phyloP scores from a whole-genome alignment of 208 protist genomes.

The Crithidia acanthocephali region DNA sequence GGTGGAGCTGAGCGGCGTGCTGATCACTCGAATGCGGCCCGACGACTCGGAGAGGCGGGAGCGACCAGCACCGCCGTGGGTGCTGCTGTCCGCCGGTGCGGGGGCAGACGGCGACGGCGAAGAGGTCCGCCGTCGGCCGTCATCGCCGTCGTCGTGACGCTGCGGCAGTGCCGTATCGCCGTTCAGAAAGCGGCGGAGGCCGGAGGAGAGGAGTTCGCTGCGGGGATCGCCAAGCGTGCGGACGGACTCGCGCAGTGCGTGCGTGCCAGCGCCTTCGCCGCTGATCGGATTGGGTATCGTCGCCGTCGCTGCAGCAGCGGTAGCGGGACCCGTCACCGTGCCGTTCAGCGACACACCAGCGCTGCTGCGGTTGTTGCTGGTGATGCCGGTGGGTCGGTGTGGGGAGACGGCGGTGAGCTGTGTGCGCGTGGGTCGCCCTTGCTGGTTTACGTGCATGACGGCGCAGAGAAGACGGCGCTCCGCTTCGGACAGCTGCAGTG shows the following conservation, averaged over 20 bases:
- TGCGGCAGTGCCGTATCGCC: background rate
- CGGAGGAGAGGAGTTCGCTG: slow-evolving; percentile 9
- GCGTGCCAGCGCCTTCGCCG: background rate
- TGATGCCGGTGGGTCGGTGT: background rate
- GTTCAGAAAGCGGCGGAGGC: slow-evolving; percentile 4
- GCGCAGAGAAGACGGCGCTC: slow-evolving; percentile 41
- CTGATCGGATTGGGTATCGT: background rate
- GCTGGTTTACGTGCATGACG: slow-evolving; percentile 22
- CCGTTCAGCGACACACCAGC: background rate
- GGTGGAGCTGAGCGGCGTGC: slow-evolving; percentile 6
- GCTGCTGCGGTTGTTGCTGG: background rate
- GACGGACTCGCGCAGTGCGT: background rate
- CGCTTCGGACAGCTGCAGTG: slow-evolving; percentile 12
- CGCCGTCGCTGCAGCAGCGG: background rate
- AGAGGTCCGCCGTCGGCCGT: background rate
- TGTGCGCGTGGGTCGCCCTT: background rate
- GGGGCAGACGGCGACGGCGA: background rate
- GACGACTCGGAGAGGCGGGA: background rate
- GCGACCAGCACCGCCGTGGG: background rate
- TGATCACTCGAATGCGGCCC: background rate
- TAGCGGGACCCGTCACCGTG: background rate
- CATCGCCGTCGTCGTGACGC: background rate
- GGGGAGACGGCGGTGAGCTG: background rate
- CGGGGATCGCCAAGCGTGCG: slow-evolving; percentile 3
- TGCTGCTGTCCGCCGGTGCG: background rate